Conservation (phyloP, 2,329 filamentous ascomycete species). For the Pestalotiopsis fici region DNA sequence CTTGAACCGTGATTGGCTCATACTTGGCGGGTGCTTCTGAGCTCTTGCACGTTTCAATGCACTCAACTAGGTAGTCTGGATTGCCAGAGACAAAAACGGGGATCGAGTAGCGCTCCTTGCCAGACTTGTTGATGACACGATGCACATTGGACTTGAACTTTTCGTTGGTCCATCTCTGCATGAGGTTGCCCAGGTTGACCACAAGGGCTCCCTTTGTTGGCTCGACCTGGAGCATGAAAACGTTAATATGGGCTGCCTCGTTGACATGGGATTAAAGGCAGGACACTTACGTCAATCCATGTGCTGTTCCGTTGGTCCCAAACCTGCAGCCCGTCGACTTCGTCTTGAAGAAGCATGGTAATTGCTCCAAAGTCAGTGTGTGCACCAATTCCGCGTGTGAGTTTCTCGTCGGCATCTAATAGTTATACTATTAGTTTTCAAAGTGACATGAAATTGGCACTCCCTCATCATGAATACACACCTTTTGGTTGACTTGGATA, state of each 20-base stretch:
- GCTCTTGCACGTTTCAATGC: conserved; percentile 31
- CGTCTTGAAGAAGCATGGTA: conserved; percentile 25
- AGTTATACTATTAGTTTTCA: too few relatives aligned
- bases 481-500: conserved; percentile 6
- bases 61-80: conserved; percentile 40
- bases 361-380: conserved; percentile 27
- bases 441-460: too few relatives aligned
- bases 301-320: conserved; percentile 14
- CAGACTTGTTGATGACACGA: conserved; percentile 54
- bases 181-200: conserved; percentile 39
- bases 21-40: conserved; percentile 27
- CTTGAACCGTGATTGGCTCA: conserved; percentile 30
- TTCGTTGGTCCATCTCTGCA: conserved; percentile 30
- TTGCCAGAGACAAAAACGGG: conserved; percentile 59
- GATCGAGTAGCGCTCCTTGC: conserved; percentile 54
- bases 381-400: conserved; percentile 31
- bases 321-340: conserved; percentile 23
- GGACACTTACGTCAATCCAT: conserved; percentile 34
- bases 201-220: conserved; percentile 28
- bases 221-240: conserved; percentile 30
- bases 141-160: conserved; percentile 55
- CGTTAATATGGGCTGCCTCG: not conserved
- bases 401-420: conserved; percentile 3
- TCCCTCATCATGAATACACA: too few relatives aligned
- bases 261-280: not conserved